These are phyloP conservation scores for Sindora glabra DNA, from an alignment of 306 rosid species.

Conservation along the genomic window DNA sequence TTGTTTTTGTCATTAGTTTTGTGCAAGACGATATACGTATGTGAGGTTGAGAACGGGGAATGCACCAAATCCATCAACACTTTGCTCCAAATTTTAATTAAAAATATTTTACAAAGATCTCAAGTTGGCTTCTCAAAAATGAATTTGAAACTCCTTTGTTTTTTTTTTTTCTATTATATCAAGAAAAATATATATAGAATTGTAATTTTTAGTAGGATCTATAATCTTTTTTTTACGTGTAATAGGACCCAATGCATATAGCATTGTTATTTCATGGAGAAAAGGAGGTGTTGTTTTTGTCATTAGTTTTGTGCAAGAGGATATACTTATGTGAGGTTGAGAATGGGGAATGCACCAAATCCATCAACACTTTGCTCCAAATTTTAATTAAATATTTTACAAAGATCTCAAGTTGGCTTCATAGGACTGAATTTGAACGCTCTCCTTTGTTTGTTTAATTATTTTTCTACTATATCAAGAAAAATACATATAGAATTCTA, in stretches of 20 bases:
- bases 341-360: neutral
- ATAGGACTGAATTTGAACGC: neutral
- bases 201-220: too few species aligned
- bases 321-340: constrained; percentile 1
- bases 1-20: constrained; percentile 34
- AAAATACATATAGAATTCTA: too few species aligned
- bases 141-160: neutral
- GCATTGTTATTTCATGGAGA: too few species aligned
- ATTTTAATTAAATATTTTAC: neutral
- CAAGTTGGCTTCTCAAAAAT: neutral
- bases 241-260: too few species aligned
- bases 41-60: neutral
- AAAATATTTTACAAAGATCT: neutral
- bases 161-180: too few species aligned
- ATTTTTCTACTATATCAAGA: too few species aligned
- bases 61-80: neutral
- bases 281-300: constrained; percentile 29
- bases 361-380: neutral
- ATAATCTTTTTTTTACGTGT: too few species aligned
- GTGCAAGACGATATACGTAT: neutral
- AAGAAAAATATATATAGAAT: too few species aligned
- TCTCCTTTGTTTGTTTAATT: too few species aligned
- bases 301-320: constrained; percentile 39
- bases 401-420: neutral
- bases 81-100: neutral